Conservation (phyloP, 108 stramenopile genomes). For the Licmophora abbreviata region DNA sequence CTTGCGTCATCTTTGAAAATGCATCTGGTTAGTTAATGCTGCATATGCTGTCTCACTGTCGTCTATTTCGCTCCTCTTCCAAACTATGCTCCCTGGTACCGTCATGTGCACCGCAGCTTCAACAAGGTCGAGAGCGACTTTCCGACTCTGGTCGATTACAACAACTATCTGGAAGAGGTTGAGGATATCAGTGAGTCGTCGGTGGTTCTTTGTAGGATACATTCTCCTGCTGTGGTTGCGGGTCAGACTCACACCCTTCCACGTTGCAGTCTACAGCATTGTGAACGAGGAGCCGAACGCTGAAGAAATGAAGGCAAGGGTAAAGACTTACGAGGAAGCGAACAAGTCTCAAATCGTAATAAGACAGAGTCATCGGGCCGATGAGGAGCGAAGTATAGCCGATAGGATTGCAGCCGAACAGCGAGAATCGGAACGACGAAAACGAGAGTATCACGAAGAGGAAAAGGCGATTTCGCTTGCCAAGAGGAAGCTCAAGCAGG, state of each 20-base stretch:
- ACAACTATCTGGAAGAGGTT: conserved; percentile 86
- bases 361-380: conserved; percentile 79
- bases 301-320: conserved; percentile 72
- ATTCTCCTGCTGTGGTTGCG: too few relatives aligned
- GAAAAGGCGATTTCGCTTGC: conserved; percentile 63
- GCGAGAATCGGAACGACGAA: conserved; percentile 62
- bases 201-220: background rate
- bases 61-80: too few relatives aligned
- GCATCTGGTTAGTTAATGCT: too few relatives aligned
- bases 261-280: conserved; percentile 62
- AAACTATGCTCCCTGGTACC: too few relatives aligned
- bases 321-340: conserved; percentile 70
- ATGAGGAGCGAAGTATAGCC: conserved; percentile 79
- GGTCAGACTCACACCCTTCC: too few relatives aligned
- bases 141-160: conserved; percentile 67
- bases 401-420: conserved; percentile 81
- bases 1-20: too few relatives aligned
- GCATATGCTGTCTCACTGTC: too few relatives aligned
- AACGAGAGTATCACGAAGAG: conserved; percentile 58
- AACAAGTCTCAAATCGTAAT: conserved; percentile 73
- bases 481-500: conserved; percentile 75
- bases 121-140: conserved; percentile 80
- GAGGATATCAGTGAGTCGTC: conserved; percentile 57
- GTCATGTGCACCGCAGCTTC: conserved; percentile 70
- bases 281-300: conserved; percentile 87